Conservation (phyloP, 805 yeast species). For the Candida loeiensis region DNA sequence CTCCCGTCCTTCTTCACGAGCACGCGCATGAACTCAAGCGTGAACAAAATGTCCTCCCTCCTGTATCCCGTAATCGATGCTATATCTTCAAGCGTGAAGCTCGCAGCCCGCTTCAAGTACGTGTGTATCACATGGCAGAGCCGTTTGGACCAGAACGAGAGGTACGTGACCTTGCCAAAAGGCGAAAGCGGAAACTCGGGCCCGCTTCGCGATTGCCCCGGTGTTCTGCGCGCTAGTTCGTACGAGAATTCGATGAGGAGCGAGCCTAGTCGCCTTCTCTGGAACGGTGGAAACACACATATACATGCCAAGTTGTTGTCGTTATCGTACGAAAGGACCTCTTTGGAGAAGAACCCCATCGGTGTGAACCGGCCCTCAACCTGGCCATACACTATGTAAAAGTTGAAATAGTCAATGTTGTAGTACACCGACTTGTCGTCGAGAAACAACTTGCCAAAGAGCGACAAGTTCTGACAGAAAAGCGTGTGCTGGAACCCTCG, state of each 20-base stretch:
- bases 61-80: conserved; percentile 62
- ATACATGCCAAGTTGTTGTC: conserved; percentile 86
- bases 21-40: conserved; percentile 53
- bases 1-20: conserved; percentile 13
- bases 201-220: conserved; percentile 66
- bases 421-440: conserved; percentile 88
- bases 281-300: conserved; percentile 88
- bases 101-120: conserved; percentile 7
- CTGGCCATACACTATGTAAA: conserved; percentile 65
- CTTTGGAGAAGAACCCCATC: conserved; percentile 93
- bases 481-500: conserved; percentile 61
- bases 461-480: conserved; percentile 77
- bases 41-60: conserved; percentile 54
- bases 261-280: conserved; percentile 72
- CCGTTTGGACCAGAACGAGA: conserved; percentile 67
- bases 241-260: conserved; percentile 82
- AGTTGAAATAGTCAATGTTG: conserved; percentile 73
- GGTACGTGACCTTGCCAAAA: conserved; percentile 71
- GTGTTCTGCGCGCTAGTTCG: conserved; percentile 52
- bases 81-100: conserved; percentile 46
- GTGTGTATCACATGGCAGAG: conserved; percentile 21
- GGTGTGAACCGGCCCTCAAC: conserved; percentile 41
- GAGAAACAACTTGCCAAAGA: conserved; percentile 82
- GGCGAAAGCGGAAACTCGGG: conserved; percentile 91
- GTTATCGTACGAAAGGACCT: conserved; percentile 69